Evolutionary conservation across 2,329 filamentous ascomycete species (phyloP), one percentile per base, ranked within the genome.

Genomic region (Akanthomyces uredinophilus): DNA sequence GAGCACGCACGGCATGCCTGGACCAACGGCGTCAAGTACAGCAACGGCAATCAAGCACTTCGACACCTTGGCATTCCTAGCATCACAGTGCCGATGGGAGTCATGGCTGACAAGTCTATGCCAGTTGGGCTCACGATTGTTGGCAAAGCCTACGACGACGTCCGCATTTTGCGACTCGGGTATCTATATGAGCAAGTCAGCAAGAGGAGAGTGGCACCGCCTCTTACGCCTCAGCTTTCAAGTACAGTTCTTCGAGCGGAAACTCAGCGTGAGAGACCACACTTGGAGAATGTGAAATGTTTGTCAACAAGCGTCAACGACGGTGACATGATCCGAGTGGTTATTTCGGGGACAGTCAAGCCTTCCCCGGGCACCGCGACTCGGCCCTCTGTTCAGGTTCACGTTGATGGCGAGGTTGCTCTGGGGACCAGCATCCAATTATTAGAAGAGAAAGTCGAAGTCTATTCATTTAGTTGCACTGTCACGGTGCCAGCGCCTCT

Each of bases 51-150:
- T 65, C 72, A 80, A 4, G 79, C 78, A 0, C 71, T 85, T 14
- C 72, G 81, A n/a, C 81, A 85, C 63, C 71, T 84, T 8, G 82
- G 82, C 11, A 75, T 84, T 2, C 83, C 82, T 0, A 82, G 79
- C 0, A 74, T 84, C 10, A 80, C 75, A 2, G 79, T 83, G 4
- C 77, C 81, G 0, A 84, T 84, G 81, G 81, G 81, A 0, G 53
- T 77, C 2, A 75, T 83, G 73, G 67, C 69, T 5, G 73, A 76
- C 32, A 79, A 72, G 55, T 65, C 68, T 2, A 82, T 84, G 77
- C 81, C 82, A 1, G 74, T 83, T 2, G 81, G 80, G 51, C 65
- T 84, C 39, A 84, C 81, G 0, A 83, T 84, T 67, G 78, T 78
- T 0, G 78, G 77, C 0, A 79, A 76, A 54, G 79, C 78, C 11